Evolutionary conservation across 2,329 filamentous ascomycete genomes (phyloP), one percentile per base, ranked within the genome.

Genomic region (Rugonectria rugulosa): DNA sequence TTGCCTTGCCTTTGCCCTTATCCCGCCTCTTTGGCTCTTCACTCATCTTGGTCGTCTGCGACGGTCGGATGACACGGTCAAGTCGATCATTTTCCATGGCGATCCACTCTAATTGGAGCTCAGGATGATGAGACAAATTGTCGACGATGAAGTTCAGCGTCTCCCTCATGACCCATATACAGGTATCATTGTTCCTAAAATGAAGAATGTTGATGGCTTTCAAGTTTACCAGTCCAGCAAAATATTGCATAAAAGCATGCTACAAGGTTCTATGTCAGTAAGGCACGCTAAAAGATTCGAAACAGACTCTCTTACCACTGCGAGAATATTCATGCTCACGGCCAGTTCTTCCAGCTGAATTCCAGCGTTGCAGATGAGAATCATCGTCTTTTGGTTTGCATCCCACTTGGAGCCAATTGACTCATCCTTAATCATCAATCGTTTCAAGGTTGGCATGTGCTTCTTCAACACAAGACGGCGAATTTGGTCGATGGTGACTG

Each of bases 391-490:
- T 38, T 80, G 75, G 52, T 87, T 79, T 5, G 80, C 62, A 64
- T 87, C 84, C 87, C 87, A 89, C 6, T 73, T 71, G 6, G 72
- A 67, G 38, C 78, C 77, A 24, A 68, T 69, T 2, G 71, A 69
- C 44, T 85, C 77, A 61, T 88, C 86, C 64, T 84, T 83, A 60
- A 89, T 81, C 77, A 87, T 82, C 15, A 89, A 69, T 10, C 81
- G 75, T 65, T 77, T 80, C 15, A 89, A 70, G 1, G 75, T 80
- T 10, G 65, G 63, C 51, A 84, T 75, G 65, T 89, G 87, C 71
- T 81, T 87, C 68, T 78, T 81, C 21, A 89, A 75, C 1, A 83
- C 79, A 14, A 81, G 64, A 12, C 78, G 78, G 4, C 84, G 79
- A 49, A 89, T 88, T 48, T 86, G 79, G n/a, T 82, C 79, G 8